Evolutionary conservation across 1,139 yeast genomes (phyloP).

Genomic region (Chernovozyma aurita): DNA sequence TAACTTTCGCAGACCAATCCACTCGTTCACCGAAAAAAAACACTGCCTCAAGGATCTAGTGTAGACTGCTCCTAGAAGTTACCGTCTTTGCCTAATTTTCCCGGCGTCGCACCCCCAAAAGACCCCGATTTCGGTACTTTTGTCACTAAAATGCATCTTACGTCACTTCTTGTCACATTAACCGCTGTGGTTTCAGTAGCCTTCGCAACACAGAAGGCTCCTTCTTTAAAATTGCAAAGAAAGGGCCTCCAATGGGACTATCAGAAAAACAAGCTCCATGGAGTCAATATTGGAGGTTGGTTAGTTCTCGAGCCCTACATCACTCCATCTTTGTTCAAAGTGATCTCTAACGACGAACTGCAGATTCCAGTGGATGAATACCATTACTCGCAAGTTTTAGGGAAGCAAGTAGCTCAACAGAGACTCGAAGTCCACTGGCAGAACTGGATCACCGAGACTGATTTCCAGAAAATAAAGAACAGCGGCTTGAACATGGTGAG

Average conservation of each 20-base stretch:
- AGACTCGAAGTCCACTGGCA: constrained; percentile 71
- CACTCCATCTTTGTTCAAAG: constrained; percentile 74
- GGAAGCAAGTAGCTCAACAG: constrained; percentile 50
- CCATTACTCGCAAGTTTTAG: constrained; percentile 60
- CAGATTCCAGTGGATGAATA: constrained; percentile 80
- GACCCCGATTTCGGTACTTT: no score
- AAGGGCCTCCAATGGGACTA: constrained; percentile 39
- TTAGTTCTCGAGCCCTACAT: constrained; percentile 79
- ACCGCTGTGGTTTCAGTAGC: neutral
- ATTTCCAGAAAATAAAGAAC: constrained; percentile 54
- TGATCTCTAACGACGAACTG: constrained; percentile 30
- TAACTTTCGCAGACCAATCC: no score
- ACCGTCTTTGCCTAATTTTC: no score
- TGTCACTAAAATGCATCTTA: neutral
- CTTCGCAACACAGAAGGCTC: constrained; percentile 5
- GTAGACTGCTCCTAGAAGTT: no score
- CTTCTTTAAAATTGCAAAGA: constrained; percentile 4
- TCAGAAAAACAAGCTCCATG: constrained; percentile 50
- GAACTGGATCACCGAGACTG: constrained; percentile 72
- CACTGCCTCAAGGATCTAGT: no score
- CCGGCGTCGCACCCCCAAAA: no score
- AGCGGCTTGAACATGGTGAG: constrained; percentile 83
- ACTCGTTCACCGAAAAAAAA: no score
- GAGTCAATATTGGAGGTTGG: constrained; percentile 94
- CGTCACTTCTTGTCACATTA: neutral